Evolutionary conservation across 2,329 filamentous ascomycete genomes (phyloP).

Genomic region (Monosporascus cannonballus): DNA sequence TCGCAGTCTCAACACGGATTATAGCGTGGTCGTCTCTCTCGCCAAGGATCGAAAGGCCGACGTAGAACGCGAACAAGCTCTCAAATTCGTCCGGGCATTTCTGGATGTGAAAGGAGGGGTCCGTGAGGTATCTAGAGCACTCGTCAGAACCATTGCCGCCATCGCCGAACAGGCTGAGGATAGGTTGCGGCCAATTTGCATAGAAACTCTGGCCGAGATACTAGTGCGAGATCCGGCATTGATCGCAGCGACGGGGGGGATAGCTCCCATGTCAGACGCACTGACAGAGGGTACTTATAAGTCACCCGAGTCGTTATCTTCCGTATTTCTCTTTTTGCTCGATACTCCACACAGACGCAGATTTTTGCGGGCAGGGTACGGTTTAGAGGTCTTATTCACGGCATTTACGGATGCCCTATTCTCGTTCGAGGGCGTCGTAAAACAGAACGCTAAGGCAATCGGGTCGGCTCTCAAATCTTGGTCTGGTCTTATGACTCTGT

Average conservation of each 20-base stretch:
- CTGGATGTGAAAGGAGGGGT: constrained; percentile 92
- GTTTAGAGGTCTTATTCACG: constrained; percentile 83
- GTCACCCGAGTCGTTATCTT: constrained; percentile 81
- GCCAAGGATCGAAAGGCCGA: constrained; percentile 97
- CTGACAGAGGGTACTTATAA: constrained; percentile 88
- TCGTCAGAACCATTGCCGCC: constrained; percentile 84
- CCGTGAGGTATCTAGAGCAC: constrained; percentile 75
- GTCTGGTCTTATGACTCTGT: constrained; percentile 83
- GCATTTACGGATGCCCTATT: constrained; percentile 80
- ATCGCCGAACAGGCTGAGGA: constrained; percentile 85
- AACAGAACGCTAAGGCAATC: constrained; percentile 88
- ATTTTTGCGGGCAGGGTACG: constrained; percentile 81
- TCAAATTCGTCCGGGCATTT: constrained; percentile 94
- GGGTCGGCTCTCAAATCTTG: constrained; percentile 87
- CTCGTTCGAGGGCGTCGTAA: constrained; percentile 57
- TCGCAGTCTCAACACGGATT: constrained; percentile 81
- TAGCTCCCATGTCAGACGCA: constrained; percentile 84
- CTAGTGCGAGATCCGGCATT: constrained; percentile 79
- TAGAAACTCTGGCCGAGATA: constrained; percentile 89
- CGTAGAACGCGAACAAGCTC: constrained; percentile 90
- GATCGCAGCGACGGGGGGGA: constrained; percentile 75
- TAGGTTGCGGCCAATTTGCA: constrained; percentile 79
- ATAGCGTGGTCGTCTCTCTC: constrained; percentile 82
- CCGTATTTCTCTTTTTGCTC: constrained; percentile 82
- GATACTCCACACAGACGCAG: constrained; percentile 76